Evolutionary conservation across 202 grass and related monocot genomes (phyloP).

Genomic region (Carex sylvatica): DNA sequence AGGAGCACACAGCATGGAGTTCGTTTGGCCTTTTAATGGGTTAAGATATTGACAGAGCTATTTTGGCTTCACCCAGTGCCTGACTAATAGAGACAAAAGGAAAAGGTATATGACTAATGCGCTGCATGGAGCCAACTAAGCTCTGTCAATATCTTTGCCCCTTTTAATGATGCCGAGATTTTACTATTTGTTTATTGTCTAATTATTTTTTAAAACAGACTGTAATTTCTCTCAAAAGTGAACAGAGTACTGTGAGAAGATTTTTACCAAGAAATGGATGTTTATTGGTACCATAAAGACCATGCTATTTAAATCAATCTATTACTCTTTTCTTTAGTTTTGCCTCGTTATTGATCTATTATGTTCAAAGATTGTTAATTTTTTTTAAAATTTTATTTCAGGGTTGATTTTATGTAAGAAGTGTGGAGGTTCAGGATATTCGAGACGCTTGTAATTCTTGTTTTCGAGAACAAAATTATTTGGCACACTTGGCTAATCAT

Average conservation of each 20-base stretch:
- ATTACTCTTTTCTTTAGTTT: background rate
- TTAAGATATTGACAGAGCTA: no score
- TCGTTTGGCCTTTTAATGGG: background rate
- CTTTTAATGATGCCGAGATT: background rate
- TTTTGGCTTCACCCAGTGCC: no score
- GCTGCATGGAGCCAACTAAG: no score
- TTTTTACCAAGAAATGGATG: background rate
- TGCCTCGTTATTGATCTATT: background rate
- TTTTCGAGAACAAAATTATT: background rate
- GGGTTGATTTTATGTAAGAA: slow-evolving; percentile 89
- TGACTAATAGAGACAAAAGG: no score
- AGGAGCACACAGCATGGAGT: background rate
- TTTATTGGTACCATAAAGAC: background rate
- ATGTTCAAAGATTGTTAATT: background rate
- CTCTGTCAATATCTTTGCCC: no score
- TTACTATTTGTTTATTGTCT: background rate
- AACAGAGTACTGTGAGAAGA: background rate
- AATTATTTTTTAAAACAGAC: background rate
- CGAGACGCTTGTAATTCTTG: slow-evolving; percentile 55
- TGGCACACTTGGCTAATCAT: background rate
- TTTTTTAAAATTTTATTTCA: slow-evolving; percentile 26
- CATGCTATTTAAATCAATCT: background rate
- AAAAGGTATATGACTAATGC: no score
- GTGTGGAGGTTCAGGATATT: slow-evolving; percentile 88
- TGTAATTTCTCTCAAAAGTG: background rate